Conservation (phyloP, 371 early-diverging fungal species). For the Actinomucor elegans region DNA sequence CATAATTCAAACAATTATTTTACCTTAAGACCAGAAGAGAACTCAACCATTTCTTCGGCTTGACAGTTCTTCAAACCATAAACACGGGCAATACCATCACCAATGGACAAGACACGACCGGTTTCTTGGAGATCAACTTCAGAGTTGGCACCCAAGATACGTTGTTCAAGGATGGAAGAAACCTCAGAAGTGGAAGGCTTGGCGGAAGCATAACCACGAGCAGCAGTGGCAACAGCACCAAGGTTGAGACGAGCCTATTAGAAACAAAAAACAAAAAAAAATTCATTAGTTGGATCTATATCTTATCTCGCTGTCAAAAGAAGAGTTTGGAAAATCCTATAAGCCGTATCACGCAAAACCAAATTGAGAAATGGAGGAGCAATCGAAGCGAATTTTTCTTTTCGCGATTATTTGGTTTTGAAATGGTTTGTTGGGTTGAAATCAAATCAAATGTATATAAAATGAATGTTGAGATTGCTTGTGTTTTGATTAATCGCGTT, state of each 20-base stretch:
- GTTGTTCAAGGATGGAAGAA: slow-evolving; percentile 88
- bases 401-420: too few relatives aligned
- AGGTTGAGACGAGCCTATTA: slow-evolving; percentile 52
- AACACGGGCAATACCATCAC: slow-evolving; percentile 99
- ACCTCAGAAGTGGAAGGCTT: slow-evolving; percentile 82
- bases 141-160: slow-evolving; percentile 83
- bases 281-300: neutral
- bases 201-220: slow-evolving; percentile 58
- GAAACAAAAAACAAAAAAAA: neutral
- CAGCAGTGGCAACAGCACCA: slow-evolving; percentile 53
- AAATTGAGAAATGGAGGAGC: too few relatives aligned
- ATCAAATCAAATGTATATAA: too few relatives aligned
- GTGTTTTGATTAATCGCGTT: too few relatives aligned
- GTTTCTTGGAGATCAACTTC: slow-evolving; percentile 92
- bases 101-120: slow-evolving; percentile 96
- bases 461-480: too few relatives aligned
- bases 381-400: too few relatives aligned
- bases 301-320: too few relatives aligned
- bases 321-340: too few relatives aligned
- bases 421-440: too few relatives aligned
- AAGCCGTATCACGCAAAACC: too few relatives aligned
- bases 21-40: slow-evolving; percentile 94
- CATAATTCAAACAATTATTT: neutral
- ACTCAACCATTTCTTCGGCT: slow-evolving; percentile 99
- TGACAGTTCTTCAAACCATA: slow-evolving; percentile 96